Conservation (phyloP, 352 stramenopile genomes). For the Phytophthora sansomeana region DNA sequence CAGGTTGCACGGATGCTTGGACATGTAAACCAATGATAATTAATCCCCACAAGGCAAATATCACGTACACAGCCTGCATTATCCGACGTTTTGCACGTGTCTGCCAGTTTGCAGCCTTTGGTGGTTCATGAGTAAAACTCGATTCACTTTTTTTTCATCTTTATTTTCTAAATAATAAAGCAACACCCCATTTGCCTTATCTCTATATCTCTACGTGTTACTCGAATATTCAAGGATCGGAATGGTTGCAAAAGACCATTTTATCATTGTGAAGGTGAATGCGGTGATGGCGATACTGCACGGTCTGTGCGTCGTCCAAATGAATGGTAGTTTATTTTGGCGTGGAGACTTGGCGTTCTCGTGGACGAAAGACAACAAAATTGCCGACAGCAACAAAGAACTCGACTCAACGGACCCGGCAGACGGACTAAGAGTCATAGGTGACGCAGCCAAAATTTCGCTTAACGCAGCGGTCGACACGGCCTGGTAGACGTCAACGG, state of each 20-base stretch:
- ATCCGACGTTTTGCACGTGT: background rate
- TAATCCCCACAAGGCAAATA: constrained; percentile 29
- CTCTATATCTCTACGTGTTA: constrained; percentile 9
- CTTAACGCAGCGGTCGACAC: constrained; percentile 7
- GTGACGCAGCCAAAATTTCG: background rate
- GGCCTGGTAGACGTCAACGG: constrained; percentile 30
- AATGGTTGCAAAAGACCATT: constrained; percentile 14
- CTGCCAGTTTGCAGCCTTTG: background rate
- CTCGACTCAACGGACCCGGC: background rate
- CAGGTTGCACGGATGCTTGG: constrained; percentile 23
- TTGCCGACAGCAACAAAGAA: background rate
- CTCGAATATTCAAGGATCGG: constrained; percentile 28
- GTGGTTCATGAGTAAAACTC: background rate
- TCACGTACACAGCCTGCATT: constrained; percentile 6
- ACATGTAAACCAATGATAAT: constrained; percentile 31
- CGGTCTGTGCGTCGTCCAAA: constrained; percentile 9
- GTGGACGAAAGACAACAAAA: background rate
- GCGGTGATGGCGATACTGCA: constrained; percentile 27
- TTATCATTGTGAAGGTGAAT: constrained; percentile 20
- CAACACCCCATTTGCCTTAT: too few species aligned
- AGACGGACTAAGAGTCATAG: background rate
- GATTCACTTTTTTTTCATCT: too few species aligned
- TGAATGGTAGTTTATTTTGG: constrained; percentile 4
- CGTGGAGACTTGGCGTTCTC: constrained; percentile 15
- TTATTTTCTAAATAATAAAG: too few species aligned